Base-by-base conservation (phyloP, 345 rosid genomes). In the Populus deltoides region DNA sequence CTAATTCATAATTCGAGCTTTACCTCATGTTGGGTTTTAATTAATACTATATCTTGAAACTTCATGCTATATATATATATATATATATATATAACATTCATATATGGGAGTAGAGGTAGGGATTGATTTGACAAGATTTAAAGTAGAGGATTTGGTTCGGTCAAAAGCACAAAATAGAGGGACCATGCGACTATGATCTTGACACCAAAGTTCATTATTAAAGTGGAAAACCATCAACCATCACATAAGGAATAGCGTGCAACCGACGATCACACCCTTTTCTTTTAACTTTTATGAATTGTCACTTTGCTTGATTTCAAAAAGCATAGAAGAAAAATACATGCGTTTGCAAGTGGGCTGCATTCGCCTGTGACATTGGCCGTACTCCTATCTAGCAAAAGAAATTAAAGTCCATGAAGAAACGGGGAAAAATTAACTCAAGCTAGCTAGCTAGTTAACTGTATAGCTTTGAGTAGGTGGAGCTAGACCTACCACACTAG, bases 261-360 rank as follows among this genome's bases (percentile, higher is more conserved):
- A 36, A 55, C 35, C 16, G 55, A 57, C 62, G 63, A 51, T 29
- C 35, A 77, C 43, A 33, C 57, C 7, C 69, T 71, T 31, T 31
- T 66, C 62, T 18, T 22, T 59, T 77, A 38, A 59, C 24, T 38
- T 20, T 47, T 59, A 24, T 49, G 66, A 5, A 7, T 31, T 59
- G 69, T 78, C 47, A 35, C 29, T 27, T 70, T 43, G 70, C 70
- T 77, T 53, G 51, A 53, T 66, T 66, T 72, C 39, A 55, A 59
- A 67, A 73, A 57, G 62, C n/a, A 41, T 18, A 5, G 38, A 24
- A 59, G 65, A 57, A 74, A 66, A 68, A 74, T 13, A 59, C 29
- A 53, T 17, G 47, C 41, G n/a, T 72, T 13, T 73, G 76, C 67
- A 78, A 51, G 77, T 72, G 77, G 72, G 17, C 62, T 71, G 72